phyloP scores from a whole-genome alignment of 2,329 filamentous ascomycete species.

The Aspergillus viridinutans region DNA sequence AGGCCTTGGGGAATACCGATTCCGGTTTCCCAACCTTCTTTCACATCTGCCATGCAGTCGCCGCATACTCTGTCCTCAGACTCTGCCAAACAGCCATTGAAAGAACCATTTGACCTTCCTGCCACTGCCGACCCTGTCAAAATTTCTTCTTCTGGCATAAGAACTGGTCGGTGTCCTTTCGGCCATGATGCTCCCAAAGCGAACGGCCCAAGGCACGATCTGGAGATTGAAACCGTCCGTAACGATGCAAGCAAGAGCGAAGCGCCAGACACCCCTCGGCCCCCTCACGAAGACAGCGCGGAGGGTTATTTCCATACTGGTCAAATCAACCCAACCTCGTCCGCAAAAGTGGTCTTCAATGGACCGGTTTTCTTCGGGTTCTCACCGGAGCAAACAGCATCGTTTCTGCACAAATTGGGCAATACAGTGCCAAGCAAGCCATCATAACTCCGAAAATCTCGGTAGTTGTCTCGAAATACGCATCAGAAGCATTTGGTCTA shows the following conservation, averaged over 20 bases:
- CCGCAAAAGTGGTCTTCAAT: slow-evolving; percentile 77
- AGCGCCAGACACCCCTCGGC: slow-evolving; percentile 1
- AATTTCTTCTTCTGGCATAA: slow-evolving; percentile 9
- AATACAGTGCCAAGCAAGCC: slow-evolving; percentile 10
- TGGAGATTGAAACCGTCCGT: slow-evolving; percentile 11
- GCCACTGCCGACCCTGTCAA: slow-evolving; percentile 9
- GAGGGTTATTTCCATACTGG: slow-evolving; percentile 5
- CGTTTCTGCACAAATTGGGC: slow-evolving; percentile 61
- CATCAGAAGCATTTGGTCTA: too few relatives aligned
- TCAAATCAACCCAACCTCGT: slow-evolving; percentile 7
- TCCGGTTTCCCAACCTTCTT: slow-evolving; percentile 49
- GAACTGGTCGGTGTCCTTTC: slow-evolving; percentile 33
- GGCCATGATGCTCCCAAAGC: slow-evolving; percentile 23
- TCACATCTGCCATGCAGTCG: slow-evolving; percentile 26
- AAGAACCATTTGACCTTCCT: slow-evolving; percentile 8
- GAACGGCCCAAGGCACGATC: slow-evolving; percentile 5
- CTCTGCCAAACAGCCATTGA: slow-evolving; percentile 14
- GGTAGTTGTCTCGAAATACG: not conserved
- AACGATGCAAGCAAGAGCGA: slow-evolving; percentile 10
- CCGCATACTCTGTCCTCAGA: slow-evolving; percentile 17
- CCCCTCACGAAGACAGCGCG: slow-evolving; percentile 3
- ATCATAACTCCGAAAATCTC: not conserved
- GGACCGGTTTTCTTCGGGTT: slow-evolving; percentile 95
- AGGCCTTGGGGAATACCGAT: slow-evolving; percentile 89
- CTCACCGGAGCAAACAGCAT: slow-evolving; percentile 73